Conservation (phyloP, 805 yeast species). For the Starmerella kuoi region DNA sequence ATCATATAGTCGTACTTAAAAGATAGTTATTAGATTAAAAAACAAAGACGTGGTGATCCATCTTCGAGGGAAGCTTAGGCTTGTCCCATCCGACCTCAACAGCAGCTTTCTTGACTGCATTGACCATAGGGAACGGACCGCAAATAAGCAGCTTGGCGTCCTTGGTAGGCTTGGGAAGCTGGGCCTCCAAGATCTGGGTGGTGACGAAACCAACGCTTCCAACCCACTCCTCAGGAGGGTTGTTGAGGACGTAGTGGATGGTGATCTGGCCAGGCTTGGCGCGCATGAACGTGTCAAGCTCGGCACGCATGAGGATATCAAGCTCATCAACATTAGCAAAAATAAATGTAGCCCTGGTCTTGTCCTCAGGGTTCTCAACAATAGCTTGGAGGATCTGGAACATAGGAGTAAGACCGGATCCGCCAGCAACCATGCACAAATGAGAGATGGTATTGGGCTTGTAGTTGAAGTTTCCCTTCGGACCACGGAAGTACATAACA, state of each 20-base stretch:
- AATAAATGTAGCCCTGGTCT: conserved; percentile 58
- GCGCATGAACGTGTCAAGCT: conserved; percentile 54
- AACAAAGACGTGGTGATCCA: conserved; percentile 82
- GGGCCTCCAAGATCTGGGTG: conserved; percentile 50
- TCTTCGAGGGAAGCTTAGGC: conserved; percentile 78
- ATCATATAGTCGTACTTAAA: no score
- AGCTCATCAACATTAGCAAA: conserved; percentile 72
- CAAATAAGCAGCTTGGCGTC: conserved; percentile 68
- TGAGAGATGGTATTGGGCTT: conserved; percentile 61
- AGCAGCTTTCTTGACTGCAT: conserved; percentile 72
- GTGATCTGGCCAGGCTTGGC: conserved; percentile 35
- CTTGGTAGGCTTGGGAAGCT: conserved; percentile 48
- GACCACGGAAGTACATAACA: conserved; percentile 53
- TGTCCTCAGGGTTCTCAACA: conserved; percentile 61
- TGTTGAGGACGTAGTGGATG: conserved; percentile 64
- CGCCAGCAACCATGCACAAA: conserved; percentile 90
- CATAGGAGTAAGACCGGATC: conserved; percentile 90
- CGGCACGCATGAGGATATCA: conserved; percentile 70
- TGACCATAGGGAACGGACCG: conserved; percentile 90
- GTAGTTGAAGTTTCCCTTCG: conserved; percentile 80
- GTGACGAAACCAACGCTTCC: conserved; percentile 76
- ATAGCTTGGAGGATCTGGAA: conserved; percentile 77
- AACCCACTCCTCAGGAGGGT: conserved; percentile 56
- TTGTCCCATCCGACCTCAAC: conserved; percentile 61
- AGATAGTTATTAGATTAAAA: conserved; percentile 39